phyloP scores from a whole-genome alignment of 1,284 basidiomycete genomes.

The Sanghuangporus sanghuang region DNA sequence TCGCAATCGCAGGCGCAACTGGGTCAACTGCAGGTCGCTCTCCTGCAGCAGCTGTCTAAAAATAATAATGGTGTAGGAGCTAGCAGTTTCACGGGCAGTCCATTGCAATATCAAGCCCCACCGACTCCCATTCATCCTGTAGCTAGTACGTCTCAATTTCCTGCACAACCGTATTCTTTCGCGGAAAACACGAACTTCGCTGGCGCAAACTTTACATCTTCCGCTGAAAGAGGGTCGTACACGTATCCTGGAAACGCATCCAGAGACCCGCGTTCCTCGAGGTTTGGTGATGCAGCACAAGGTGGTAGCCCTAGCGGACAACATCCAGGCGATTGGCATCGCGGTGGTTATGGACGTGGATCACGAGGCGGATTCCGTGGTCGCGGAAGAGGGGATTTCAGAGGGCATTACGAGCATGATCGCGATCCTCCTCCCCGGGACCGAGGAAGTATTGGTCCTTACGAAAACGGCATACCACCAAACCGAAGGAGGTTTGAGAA shows the following conservation, averaged over 20 bases:
- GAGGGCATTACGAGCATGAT: neutral
- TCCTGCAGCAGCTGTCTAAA: conserved; percentile 69
- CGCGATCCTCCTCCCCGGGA: neutral
- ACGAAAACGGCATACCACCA: neutral
- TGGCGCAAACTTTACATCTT: conserved; percentile 27
- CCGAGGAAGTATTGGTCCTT: neutral
- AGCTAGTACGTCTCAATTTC: conserved; percentile 21
- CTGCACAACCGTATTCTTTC: conserved; percentile 15
- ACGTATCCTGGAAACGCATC: conserved; percentile 29
- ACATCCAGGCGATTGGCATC: conserved; percentile 19
- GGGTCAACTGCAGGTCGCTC: conserved; percentile 54
- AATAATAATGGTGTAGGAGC: conserved; percentile 40
- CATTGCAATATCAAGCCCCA: conserved; percentile 27
- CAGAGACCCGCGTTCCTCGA: conserved; percentile 42
- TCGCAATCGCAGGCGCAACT: conserved; percentile 33
- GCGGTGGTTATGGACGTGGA: conserved; percentile 20
- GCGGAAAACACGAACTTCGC: conserved; percentile 14
- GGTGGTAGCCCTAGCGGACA: neutral
- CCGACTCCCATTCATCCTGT: conserved; percentile 25
- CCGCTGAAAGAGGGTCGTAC: conserved; percentile 36
- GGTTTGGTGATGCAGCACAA: conserved; percentile 37
- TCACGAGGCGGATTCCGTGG: conserved; percentile 29
- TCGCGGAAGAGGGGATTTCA: conserved; percentile 24
- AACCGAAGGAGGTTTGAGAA: conserved; percentile 36
- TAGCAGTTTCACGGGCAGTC: conserved; percentile 18